Conservation (phyloP, 306 rosid genomes). For the Datisca glomerata region DNA sequence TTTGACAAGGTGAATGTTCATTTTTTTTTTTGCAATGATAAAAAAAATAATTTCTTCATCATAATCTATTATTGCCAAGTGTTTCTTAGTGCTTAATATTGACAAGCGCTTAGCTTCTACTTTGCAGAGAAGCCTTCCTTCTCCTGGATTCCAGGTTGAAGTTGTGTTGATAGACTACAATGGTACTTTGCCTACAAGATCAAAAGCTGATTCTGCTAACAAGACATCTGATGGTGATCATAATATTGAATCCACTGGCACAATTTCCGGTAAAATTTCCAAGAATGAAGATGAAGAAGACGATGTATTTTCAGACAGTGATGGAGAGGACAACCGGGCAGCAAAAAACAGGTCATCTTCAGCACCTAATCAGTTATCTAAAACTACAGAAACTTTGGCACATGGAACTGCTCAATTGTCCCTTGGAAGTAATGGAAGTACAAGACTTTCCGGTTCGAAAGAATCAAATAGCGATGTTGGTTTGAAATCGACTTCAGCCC, state of each 20-base stretch:
- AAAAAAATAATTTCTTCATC: not conserved
- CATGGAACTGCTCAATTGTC: slow-evolving; percentile 23
- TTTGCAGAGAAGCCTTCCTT: slow-evolving; percentile 73
- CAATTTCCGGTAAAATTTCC: slow-evolving; percentile 23
- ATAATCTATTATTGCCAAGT: slow-evolving; percentile 4
- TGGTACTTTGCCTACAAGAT: slow-evolving; percentile 33
- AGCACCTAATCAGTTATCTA: slow-evolving; percentile 31
- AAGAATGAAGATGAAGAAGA: slow-evolving; percentile 45
- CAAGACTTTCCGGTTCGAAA: slow-evolving; percentile 16
- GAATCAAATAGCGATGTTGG: slow-evolving; percentile 18
- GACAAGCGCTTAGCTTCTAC: slow-evolving; percentile 4
- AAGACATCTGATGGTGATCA: slow-evolving; percentile 34
- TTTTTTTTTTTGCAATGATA: not conserved
- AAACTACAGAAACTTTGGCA: slow-evolving; percentile 17
- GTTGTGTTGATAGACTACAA: slow-evolving; percentile 71
- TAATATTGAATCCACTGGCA: slow-evolving; percentile 19
- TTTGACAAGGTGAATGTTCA: slow-evolving; percentile 60
- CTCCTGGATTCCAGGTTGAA: slow-evolving; percentile 82
- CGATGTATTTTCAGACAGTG: slow-evolving; percentile 83
- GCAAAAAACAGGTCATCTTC: slow-evolving; percentile 16
- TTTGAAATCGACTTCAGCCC: slow-evolving; percentile 15
- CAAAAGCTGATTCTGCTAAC: slow-evolving; percentile 28
- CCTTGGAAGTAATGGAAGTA: slow-evolving; percentile 21
- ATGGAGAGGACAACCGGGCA: slow-evolving; percentile 43
- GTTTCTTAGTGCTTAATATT: slow-evolving; percentile 6